phyloP scores from a whole-genome alignment of 164 flowering plant genomes.

The Tetrastigma voinierianum region DNA sequence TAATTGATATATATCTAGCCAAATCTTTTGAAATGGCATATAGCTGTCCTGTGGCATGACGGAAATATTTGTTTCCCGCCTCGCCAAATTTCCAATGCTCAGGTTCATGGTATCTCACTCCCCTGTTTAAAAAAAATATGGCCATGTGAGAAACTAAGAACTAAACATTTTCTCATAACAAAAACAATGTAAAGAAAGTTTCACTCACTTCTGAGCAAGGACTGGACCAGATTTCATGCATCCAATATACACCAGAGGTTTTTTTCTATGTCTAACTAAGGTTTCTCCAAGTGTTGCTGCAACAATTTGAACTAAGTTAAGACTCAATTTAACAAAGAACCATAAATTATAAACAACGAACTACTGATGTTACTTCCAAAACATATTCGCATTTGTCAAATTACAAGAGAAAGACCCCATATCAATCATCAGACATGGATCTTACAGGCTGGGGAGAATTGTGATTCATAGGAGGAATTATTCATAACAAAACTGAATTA shows the following conservation, averaged over 20 bases:
- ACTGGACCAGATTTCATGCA: constrained; percentile 81
- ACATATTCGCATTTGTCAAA: neutral
- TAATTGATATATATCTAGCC: constrained; percentile 57
- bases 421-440: neutral
- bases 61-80: constrained; percentile 63
- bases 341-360: neutral
- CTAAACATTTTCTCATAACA: neutral
- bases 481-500: no score
- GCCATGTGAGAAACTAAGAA: neutral
- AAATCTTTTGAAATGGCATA: constrained; percentile 69
- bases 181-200: neutral
- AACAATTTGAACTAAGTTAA: constrained; percentile 1
- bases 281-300: constrained; percentile 68
- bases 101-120: constrained; percentile 73
- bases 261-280: constrained; percentile 49
- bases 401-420: neutral
- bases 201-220: constrained; percentile 52
- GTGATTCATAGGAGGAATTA: neutral
- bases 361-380: neutral
- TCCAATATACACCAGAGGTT: constrained; percentile 54
- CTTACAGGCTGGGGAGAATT: neutral
- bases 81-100: constrained; percentile 77
- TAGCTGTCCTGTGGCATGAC: constrained; percentile 73
- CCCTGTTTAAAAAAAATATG: constrained; percentile 35
- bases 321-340: neutral